Base-by-base conservation (phyloP, 164 flowering plant genomes). In the Annona cherimola region DNA sequence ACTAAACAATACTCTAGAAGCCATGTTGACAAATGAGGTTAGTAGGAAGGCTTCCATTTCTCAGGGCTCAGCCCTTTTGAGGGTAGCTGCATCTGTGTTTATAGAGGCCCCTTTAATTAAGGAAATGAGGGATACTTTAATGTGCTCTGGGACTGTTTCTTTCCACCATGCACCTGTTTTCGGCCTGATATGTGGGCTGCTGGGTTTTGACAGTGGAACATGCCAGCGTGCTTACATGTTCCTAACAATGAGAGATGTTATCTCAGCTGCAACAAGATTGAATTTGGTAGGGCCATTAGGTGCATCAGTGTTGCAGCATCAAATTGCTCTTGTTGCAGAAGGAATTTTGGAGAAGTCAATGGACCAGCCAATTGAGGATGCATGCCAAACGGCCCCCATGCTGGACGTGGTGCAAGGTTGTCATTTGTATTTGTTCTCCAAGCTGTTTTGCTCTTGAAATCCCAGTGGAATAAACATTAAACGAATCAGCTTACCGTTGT, bases 181-280 rank as follows among this genome's bases (percentile, higher is more conserved):
- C 74, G 99, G 99, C 54, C 81, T 93, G n/a, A 66, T 89, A 39
- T 93, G 89, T 64, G 98, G 98, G 42, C 81, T 87, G 63, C 75
- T 93, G 45, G 97, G 98, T 54, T 77, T 93, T 65, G 88, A 85
- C 74, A 50, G 76, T 66, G 88, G 68, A 61, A 81, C 79, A 35
- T 75, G 87, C 70, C 99, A 95, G 79, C 82, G 91, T 71, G 93
- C 91, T 40, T 95, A 86, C 83, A 74, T 95, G 88, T 95, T 95
- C 66, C 78, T 91, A 39, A 89, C 96, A n/a, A 80, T 89, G 89
- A 88, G 99, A 81, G 99, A 95, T 79, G 74, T 86, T 39, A 77
- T 95, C 63, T 95, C 99, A 61, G 94, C 99, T 64, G 96, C 99
- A 42, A 95, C 99, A 1, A 86, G 99, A 83, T 81, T 95, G 73